phyloP scores from a whole-genome alignment of 768 basidiomycete species.

The Russula brevipes region DNA sequence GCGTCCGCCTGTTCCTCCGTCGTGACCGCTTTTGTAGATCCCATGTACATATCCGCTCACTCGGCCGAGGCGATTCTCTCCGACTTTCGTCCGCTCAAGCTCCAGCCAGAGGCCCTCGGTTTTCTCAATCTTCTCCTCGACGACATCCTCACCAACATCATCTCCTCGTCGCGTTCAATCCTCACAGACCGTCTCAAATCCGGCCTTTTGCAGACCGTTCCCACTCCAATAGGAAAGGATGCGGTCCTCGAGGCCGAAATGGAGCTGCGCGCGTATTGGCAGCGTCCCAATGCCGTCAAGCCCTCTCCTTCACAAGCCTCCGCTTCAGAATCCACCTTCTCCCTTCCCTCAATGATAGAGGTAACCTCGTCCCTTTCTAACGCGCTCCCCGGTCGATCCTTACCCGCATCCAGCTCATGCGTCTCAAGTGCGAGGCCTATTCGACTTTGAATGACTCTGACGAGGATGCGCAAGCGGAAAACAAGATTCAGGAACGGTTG shows the following conservation, averaged over 20 bases:
- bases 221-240: conserved; percentile 83
- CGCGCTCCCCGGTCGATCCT: conserved; percentile 3
- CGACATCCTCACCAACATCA: conserved; percentile 73
- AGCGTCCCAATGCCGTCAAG: conserved; percentile 49
- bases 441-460: conserved; percentile 78
- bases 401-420: conserved; percentile 50
- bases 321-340: conserved; percentile 55
- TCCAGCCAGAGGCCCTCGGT: conserved; percentile 71
- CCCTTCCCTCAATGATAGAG: conserved; percentile 71
- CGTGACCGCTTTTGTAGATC: conserved; percentile 38
- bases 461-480: conserved; percentile 65
- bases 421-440: conserved; percentile 84
- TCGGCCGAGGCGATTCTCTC: conserved; percentile 91
- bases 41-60: conserved; percentile 72
- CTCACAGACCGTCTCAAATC: conserved; percentile 68
- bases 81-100: conserved; percentile 86
- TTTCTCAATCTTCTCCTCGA: conserved; percentile 79
- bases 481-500: conserved; percentile 59
- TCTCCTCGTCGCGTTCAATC: conserved; percentile 61
- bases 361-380: conserved; percentile 37
- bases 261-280: conserved; percentile 86
- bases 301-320: conserved; percentile 33
- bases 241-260: conserved; percentile 90
- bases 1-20: not conserved
- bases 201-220: conserved; percentile 64